These are phyloP conservation scores for Lepidium africanum DNA, from an alignment of 345 rosid species.

Conservation along the genomic window DNA sequence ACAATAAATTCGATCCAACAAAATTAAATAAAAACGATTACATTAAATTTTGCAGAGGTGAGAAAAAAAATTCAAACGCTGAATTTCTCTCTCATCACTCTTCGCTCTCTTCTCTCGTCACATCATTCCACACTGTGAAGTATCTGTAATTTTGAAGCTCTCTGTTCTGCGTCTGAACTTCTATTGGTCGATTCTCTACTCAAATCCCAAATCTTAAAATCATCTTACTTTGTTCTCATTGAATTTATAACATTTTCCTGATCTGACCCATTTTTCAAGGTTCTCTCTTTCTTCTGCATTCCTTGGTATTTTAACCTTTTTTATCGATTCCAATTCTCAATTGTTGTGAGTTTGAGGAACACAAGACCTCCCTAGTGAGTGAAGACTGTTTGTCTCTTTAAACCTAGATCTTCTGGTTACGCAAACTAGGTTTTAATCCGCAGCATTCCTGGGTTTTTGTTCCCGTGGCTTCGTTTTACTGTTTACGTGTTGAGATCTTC, in stretches of 20 bases:
- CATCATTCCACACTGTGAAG: conserved; percentile 26
- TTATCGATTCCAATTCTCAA: neutral
- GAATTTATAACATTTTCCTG: conserved; percentile 10
- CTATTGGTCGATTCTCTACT: conserved; percentile 4
- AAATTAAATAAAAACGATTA: neutral
- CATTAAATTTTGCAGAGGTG: conserved; percentile 15
- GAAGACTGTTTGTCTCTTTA: neutral
- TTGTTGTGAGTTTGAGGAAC: conserved; percentile 18
- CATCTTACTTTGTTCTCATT: neutral
- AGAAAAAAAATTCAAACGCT: conserved; percentile 21
- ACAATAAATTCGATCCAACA: conserved; percentile 4
- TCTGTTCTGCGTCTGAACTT: conserved; percentile 1
- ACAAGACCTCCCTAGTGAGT: neutral
- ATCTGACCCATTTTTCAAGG: conserved; percentile 24
- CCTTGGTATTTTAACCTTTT: conserved; percentile 1
- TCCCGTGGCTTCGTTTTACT: neutral
- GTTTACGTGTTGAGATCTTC: neutral
- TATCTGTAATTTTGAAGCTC: neutral
- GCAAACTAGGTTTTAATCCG: neutral
- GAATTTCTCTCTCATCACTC: conserved; percentile 2
- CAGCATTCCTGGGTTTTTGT: conserved; percentile 11
- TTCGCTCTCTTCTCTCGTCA: conserved; percentile 10
- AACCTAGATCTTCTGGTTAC: conserved; percentile 11
- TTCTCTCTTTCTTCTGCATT: conserved; percentile 19
- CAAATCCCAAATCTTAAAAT: conserved; percentile 1